Evolutionary conservation across 2,329 filamentous ascomycete genomes (phyloP).

Genomic region (Ceratocystiopsis sp.): DNA sequence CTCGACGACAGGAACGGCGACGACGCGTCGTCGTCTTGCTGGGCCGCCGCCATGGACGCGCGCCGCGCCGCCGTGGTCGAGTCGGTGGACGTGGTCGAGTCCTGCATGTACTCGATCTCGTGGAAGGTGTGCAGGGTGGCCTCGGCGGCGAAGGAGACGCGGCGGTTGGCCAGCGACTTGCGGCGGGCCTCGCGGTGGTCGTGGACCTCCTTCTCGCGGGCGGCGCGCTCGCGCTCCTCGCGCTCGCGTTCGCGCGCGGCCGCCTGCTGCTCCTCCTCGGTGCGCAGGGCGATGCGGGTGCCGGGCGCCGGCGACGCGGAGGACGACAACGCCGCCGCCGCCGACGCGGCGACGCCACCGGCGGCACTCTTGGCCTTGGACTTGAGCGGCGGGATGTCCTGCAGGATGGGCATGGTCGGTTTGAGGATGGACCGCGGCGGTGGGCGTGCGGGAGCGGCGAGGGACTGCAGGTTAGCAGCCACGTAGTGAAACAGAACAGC

Average conservation of each 20-base stretch:
- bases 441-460: conserved; percentile 33
- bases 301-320: conserved; percentile 7
- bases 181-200: conserved; percentile 74
- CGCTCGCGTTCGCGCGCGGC: conserved; percentile 51
- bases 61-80: conserved; percentile 62
- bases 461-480: conserved; percentile 23
- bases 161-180: conserved; percentile 81
- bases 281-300: conserved; percentile 47
- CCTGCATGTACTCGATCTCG: conserved; percentile 74
- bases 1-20: conserved; percentile 18
- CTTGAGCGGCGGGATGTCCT: conserved; percentile 51
- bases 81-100: conserved; percentile 68
- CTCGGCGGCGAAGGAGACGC: conserved; percentile 94
- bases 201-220: conserved; percentile 42
- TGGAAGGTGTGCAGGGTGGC: conserved; percentile 96
- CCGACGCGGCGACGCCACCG: too few relatives aligned
- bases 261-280: conserved; percentile 54
- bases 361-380: conserved; percentile 25
- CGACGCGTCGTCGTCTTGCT: too few relatives aligned
- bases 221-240: conserved; percentile 45
- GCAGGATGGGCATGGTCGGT: conserved; percentile 50
- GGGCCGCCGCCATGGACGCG: conserved; percentile 44
- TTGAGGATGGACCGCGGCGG: conserved; percentile 61
- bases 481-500: conserved; percentile 15
- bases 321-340: too few relatives aligned